Evolutionary conservation across 768 basidiomycete species (phyloP).

Genomic region (Wakefieldia striispora): DNA sequence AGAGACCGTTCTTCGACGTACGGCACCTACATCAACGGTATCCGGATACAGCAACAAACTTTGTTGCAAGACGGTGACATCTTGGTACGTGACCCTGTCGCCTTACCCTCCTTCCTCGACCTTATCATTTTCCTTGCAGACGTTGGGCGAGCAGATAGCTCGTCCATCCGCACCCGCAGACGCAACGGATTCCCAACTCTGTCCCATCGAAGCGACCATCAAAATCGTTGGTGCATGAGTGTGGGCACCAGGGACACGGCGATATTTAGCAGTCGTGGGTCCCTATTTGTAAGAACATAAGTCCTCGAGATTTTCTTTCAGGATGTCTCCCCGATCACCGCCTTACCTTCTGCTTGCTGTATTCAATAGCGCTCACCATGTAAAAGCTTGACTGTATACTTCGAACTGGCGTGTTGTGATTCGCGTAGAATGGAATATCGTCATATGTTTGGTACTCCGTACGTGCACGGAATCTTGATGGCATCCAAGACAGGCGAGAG

Average conservation of each 20-base stretch:
- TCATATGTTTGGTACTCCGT: neutral
- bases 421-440: neutral
- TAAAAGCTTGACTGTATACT: neutral
- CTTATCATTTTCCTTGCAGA: slow-evolving; percentile 28
- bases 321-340: neutral
- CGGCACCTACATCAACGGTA: slow-evolving; percentile 49
- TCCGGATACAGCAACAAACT: slow-evolving; percentile 37
- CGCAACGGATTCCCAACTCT: slow-evolving; percentile 45
- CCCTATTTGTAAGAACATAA: neutral
- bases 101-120: neutral
- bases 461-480: neutral
- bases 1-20: slow-evolving; percentile 46
- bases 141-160: slow-evolving; percentile 38
- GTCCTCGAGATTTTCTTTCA: neutral
- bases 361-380: slow-evolving; percentile 1
- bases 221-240: slow-evolving; percentile 33
- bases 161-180: slow-evolving; percentile 39
- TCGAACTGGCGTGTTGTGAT: neutral
- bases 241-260: neutral
- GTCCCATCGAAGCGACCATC: slow-evolving; percentile 43
- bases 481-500: neutral
- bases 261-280: neutral
- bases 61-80: slow-evolving; percentile 42
- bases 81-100: slow-evolving; percentile 34
- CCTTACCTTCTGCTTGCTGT: neutral